These are phyloP conservation scores for Ogataea pini DNA, from an alignment of 805 yeast genomes.

Conservation along the genomic window DNA sequence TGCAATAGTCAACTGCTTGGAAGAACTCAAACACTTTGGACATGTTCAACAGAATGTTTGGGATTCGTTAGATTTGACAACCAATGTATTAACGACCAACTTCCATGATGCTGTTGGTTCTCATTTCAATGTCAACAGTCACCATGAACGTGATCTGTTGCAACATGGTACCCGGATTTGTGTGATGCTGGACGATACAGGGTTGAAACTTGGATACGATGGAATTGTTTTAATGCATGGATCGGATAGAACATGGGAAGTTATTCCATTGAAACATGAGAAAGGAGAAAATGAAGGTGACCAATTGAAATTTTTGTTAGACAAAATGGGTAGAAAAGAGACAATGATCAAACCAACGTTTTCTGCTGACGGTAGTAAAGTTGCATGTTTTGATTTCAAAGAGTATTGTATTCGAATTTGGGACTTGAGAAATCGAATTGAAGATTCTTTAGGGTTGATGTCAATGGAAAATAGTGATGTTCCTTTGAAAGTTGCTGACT, in stretches of 20 bases:
- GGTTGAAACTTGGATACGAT: constrained; percentile 22
- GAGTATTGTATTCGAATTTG: constrained; percentile 25
- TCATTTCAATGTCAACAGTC: constrained; percentile 8
- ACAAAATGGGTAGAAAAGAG: constrained; percentile 10
- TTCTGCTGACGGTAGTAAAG: constrained; percentile 17
- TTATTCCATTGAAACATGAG: constrained; percentile 17
- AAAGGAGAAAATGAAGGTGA: background rate
- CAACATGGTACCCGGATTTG: constrained; percentile 18
- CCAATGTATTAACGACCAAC: constrained; percentile 23
- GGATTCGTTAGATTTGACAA: constrained; percentile 25
- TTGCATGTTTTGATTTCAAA: constrained; percentile 25
- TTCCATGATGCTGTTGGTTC: constrained; percentile 21
- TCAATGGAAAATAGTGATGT: constrained; percentile 21
- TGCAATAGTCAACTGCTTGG: constrained; percentile 17
- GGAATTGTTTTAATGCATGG: constrained; percentile 19
- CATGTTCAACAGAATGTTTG: constrained; percentile 10
- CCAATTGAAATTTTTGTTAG: constrained; percentile 6
- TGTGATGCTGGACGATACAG: constrained; percentile 20
- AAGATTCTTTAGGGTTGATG: constrained; percentile 18
- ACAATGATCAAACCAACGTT: constrained; percentile 21
- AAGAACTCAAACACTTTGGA: constrained; percentile 8
- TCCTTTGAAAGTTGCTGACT: constrained; percentile 31
- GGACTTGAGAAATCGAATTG: constrained; percentile 12
- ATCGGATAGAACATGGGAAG: constrained; percentile 18
- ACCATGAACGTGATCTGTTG: constrained; percentile 12